phyloP scores from a whole-genome alignment of 768 basidiomycete species.

The Kwoniella sp. region DNA sequence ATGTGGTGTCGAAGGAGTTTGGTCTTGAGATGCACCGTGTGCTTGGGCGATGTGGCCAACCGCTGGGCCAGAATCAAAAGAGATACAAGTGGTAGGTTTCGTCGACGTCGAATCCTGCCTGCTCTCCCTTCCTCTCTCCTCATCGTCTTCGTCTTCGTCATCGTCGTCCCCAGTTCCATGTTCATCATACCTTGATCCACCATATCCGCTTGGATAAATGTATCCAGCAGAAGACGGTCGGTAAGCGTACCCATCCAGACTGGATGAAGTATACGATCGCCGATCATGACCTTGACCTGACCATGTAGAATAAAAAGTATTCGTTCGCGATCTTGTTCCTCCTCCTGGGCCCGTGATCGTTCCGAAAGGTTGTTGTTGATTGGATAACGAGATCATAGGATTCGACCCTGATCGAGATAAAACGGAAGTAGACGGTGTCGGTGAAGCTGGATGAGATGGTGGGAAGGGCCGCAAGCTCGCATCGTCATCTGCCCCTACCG shows the following conservation, averaged over 20 bases:
- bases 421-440: conserved; percentile 72
- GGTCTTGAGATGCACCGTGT: not conserved
- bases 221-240: not conserved
- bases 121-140: conserved; percentile 26
- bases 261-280: conserved; percentile 10
- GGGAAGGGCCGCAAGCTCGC: conserved; percentile 87
- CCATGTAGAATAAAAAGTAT: conserved; percentile 27
- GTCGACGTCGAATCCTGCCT: conserved; percentile 62
- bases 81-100: conserved; percentile 92
- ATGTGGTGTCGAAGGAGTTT: conserved; percentile 2
- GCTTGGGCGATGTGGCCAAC: conserved; percentile 90
- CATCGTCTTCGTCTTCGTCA: conserved; percentile 62
- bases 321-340: conserved; percentile 19
- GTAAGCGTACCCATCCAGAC: conserved; percentile 12
- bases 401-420: conserved; percentile 26
- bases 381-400: conserved; percentile 4
- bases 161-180: conserved; percentile 4
- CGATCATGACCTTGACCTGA: conserved; percentile 4
- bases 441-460: conserved; percentile 83
- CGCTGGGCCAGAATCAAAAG: conserved; percentile 74
- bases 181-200: conserved; percentile 12
- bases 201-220: not conserved
- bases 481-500: conserved; percentile 74
- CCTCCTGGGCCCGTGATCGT: not conserved
- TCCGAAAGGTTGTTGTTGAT: not conserved